Evolutionary conservation across 768 basidiomycete species (phyloP).

Genomic region (Galerina marginata): DNA sequence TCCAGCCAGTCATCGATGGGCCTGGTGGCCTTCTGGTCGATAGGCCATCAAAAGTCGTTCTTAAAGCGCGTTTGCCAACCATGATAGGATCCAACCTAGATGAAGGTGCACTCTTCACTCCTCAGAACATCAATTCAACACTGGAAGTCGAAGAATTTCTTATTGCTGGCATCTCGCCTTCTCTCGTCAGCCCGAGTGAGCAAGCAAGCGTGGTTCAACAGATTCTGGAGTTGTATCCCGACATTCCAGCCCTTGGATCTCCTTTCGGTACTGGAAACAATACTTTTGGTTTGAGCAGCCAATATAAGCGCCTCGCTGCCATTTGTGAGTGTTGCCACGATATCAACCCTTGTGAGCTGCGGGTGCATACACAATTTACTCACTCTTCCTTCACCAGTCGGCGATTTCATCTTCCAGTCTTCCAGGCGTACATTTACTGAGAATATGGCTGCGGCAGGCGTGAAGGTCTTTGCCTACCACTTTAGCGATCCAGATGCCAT

Average conservation of each 20-base stretch:
- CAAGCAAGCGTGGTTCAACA: slow-evolving; percentile 21
- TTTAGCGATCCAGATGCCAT: slow-evolving; percentile 37
- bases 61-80: slow-evolving; percentile 35
- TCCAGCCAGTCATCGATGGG: slow-evolving; percentile 44
- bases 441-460: slow-evolving; percentile 38
- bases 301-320: slow-evolving; percentile 34
- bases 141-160: slow-evolving; percentile 29
- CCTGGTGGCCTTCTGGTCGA: slow-evolving; percentile 40
- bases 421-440: slow-evolving; percentile 36
- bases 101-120: slow-evolving; percentile 39
- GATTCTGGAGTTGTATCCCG: slow-evolving; percentile 42
- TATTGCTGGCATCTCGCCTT: slow-evolving; percentile 27
- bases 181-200: slow-evolving; percentile 22
- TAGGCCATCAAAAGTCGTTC: slow-evolving; percentile 35
- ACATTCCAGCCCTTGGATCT: slow-evolving; percentile 43
- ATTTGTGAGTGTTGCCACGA: slow-evolving; percentile 26
- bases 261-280: slow-evolving; percentile 49
- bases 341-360: no score
- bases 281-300: slow-evolving; percentile 39
- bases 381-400: slow-evolving; percentile 20
- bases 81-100: slow-evolving; percentile 46
- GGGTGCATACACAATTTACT: no score
- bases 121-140: slow-evolving; percentile 24
- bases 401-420: slow-evolving; percentile 34
- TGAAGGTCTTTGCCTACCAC: slow-evolving; percentile 41